A percentile compares a stretch with the other conserved stretches of the same genome.
These are phyloP conservation scores for Aphanomyces cochlioides DNA, from an alignment of 352 stramenopile genomes.

Conservation along the genomic window DNA sequence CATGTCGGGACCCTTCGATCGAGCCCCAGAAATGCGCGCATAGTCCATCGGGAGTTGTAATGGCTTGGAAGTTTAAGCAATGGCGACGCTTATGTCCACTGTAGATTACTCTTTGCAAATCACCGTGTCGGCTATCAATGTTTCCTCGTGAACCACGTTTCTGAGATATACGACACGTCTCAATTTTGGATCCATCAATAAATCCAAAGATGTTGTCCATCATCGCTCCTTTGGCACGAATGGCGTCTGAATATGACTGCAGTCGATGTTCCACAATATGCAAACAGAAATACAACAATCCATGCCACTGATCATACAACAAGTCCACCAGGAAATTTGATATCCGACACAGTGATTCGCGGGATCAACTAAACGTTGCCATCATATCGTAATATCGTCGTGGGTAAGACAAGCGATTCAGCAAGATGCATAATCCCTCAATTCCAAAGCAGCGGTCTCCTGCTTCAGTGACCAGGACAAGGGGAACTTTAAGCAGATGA, in stretches of 20 bases:
- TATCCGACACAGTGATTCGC: slow-evolving; percentile 8
- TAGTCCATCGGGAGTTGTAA: slow-evolving; percentile 19
- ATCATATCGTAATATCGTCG: slow-evolving; percentile 14
- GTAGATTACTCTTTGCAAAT: slow-evolving; percentile 20
- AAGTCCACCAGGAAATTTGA: slow-evolving; percentile 3
- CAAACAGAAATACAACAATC: background rate
- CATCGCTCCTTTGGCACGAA: background rate
- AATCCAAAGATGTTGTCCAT: slow-evolving; percentile 20
- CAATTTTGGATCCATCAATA: slow-evolving; percentile 26
- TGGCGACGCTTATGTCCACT: slow-evolving; percentile 19
- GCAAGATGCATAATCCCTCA: slow-evolving; percentile 1
- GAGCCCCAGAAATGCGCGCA: slow-evolving; percentile 15
- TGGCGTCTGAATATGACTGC: background rate
- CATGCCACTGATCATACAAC: background rate
- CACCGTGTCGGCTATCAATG: background rate
- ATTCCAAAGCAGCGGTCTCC: slow-evolving; percentile 2
- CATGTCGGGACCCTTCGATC: slow-evolving; percentile 18
- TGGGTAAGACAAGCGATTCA: slow-evolving; percentile 11
- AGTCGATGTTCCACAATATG: background rate
- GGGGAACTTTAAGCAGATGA: background rate
- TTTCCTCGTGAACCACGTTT: no score
- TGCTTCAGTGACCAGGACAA: background rate
- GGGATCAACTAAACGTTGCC: slow-evolving; percentile 1
- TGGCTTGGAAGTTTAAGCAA: slow-evolving; percentile 13
- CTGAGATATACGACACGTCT: slow-evolving; percentile 19